phyloP scores from a whole-genome alignment of 2,329 filamentous ascomycete species.

The Cercospora sp. region DNA sequence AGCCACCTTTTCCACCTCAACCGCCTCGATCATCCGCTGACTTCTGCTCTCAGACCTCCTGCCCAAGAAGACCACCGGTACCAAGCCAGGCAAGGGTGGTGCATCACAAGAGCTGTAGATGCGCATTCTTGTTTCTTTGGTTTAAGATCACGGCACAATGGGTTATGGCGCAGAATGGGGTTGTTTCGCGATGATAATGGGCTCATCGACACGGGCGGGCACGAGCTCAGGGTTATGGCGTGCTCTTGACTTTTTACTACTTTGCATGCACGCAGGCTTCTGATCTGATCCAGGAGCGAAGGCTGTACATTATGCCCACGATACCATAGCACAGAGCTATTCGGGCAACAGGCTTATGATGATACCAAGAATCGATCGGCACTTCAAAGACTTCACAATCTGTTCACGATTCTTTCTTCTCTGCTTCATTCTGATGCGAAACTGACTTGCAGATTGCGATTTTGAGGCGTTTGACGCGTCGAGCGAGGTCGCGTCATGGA shows the following conservation, averaged over 20 bases:
- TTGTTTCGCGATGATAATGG: constrained; percentile 39
- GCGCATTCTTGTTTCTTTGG: constrained; percentile 30
- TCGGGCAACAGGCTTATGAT: constrained; percentile 31
- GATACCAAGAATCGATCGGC: constrained; percentile 32
- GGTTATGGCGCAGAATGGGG: constrained; percentile 36
- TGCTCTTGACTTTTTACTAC: constrained; percentile 27
- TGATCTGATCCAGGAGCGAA: constrained; percentile 31
- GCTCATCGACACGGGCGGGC: constrained; percentile 36
- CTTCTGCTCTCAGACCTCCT: constrained; percentile 71
- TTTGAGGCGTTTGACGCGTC: constrained; percentile 6
- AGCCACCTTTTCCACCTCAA: constrained; percentile 40
- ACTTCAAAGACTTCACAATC: constrained; percentile 20
- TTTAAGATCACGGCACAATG: constrained; percentile 33
- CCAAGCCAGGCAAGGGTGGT: constrained; percentile 83
- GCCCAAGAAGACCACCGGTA: constrained; percentile 85
- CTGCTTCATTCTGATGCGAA: background rate
- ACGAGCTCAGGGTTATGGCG: constrained; percentile 35
- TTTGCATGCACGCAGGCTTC: constrained; percentile 28
- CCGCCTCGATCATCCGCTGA: constrained; percentile 41
- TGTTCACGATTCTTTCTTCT: background rate
- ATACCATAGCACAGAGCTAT: constrained; percentile 25
- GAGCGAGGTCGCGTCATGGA: constrained; percentile 8
- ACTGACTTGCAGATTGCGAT: constrained; percentile 6
- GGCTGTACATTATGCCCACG: constrained; percentile 33
- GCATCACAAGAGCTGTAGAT: constrained; percentile 90